Evolutionary conservation across 441 rosid species (phyloP).

Genomic region (Populus hybrid): DNA sequence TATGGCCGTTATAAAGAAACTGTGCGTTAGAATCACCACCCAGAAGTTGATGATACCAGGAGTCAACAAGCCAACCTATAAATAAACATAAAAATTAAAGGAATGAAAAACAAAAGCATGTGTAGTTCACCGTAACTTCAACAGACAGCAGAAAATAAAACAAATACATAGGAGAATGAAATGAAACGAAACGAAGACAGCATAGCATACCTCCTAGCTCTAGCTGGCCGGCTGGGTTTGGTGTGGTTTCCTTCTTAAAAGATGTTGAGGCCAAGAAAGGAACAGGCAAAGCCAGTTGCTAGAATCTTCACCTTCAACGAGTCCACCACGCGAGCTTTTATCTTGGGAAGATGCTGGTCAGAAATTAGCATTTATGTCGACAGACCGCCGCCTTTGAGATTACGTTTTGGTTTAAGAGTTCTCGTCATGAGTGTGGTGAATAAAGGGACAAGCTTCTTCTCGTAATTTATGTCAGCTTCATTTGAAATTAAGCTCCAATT

Average conservation of each 20-base stretch:
- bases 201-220: not conserved
- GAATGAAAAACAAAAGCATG: not conserved
- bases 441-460: not conserved
- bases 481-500: no score
- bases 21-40: no score
- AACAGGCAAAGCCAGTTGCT: not conserved
- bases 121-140: not conserved
- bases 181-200: not conserved
- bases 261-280: not conserved
- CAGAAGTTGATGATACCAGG: no score
- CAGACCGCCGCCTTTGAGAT: not conserved
- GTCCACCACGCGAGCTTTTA: not conserved
- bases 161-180: not conserved
- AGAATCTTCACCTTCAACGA: not conserved
- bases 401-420: not conserved
- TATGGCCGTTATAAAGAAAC: no score
- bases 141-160: not conserved
- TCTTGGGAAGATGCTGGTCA: not conserved
- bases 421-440: no score
- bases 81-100: not conserved
- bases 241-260: not conserved
- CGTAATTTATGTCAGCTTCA: not conserved
- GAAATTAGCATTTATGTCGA: not conserved
- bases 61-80: not conserved
- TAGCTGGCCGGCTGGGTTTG: not conserved